Evolutionary conservation across 2,329 filamentous ascomycete genomes (phyloP), one percentile per base, ranked within the genome.

Genomic region (Pseudogymnoascus sp.): DNA sequence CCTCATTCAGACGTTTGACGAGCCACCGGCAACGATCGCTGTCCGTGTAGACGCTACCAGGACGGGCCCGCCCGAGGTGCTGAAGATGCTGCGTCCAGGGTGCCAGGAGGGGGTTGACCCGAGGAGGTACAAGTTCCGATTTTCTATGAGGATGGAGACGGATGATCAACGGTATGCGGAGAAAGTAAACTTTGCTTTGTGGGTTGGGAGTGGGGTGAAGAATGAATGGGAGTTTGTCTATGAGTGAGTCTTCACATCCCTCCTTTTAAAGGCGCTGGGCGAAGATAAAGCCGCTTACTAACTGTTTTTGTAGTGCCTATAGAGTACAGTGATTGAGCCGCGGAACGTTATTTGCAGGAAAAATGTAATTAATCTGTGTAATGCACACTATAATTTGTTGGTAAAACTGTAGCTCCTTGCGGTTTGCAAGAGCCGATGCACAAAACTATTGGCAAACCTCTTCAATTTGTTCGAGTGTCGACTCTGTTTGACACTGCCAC

Each of bases 131-230:
- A 76, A 75, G 62, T 80, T 80, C 64, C 75, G 77, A 63, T 72
- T 80, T 66, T 79, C 78, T 62, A 75, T 78, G 62, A 78, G 76
- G 15, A 76, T 80, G 71, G 78, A 80, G 68, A 80, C 78, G 20
- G 72, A 76, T 2, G 78, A 80, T 68, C 75, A 77, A 67, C 74
- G 78, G 30, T 80, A 80, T 65, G 73, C 73, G 57, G 76, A 78
- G 60, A 75, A 75, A 61, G 73, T 80, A 22, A 80, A 80, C 67
- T 78, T 75, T 67, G 78, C 77, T 4, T 71, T 80, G 59, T 80
- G 78, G 78, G 73, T 80, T 53, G 78, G 77, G 6, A 78, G 77
- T 67, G 78, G 77, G 57, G 76, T 78, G 67, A 77, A 76, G 71
- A 75, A 73, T 60, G 75, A 71, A 60, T 72, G 76, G 20, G 75